Evolutionary conservation across 1,284 basidiomycete species (phyloP), one percentile per base, ranked within the genome.

Genomic region (Tremellales sp.): DNA sequence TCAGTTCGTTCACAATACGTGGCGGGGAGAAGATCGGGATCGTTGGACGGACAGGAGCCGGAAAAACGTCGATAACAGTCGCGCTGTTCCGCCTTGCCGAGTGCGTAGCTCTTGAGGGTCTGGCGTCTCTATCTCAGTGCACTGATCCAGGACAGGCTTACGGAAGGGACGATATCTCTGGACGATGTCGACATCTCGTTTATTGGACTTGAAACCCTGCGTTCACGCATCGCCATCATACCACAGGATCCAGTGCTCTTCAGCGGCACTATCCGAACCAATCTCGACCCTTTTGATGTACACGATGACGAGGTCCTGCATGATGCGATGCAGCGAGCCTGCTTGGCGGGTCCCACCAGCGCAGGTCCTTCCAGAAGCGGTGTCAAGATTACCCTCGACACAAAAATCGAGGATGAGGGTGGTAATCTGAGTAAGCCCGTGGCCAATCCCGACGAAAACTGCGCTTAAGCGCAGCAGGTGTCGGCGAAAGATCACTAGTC

Each of bases 271-370:
- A 74, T 86, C 3, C 76, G 84, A 11, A 78, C 78, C 13, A 83
- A 82, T 50, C 70, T 86, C 8, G 84, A 86, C 67, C 85, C 84
- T 0, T 84, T 92, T 68, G 82, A 79, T 41, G 64, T 81, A 46
- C 79, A 85, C 60, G 84, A 85, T 48, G 88, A 90, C 61, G 81
- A 81, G 2, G 77, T 76, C 22, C 76, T 90, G 15, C 87, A 85
- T 82, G 86, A 89, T 58, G 86, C 87, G 13, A 75, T 90, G 39
- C 82, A 81, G 55, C 81, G 87, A 15, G 81, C 87, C 0, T 84
- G 86, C 64, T 78, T 90, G 15, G 10, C 44, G 58, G 26, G 8
- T 4, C 17, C 23, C 15, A 36, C 33, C 33, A 15, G 13, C 13
- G 33, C 13, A 4, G 13, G 4, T 15, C 6, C 15, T 15, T 36